Base-by-base conservation (phyloP, 208 protist genomes). In the Leishmania guyanensis region DNA sequence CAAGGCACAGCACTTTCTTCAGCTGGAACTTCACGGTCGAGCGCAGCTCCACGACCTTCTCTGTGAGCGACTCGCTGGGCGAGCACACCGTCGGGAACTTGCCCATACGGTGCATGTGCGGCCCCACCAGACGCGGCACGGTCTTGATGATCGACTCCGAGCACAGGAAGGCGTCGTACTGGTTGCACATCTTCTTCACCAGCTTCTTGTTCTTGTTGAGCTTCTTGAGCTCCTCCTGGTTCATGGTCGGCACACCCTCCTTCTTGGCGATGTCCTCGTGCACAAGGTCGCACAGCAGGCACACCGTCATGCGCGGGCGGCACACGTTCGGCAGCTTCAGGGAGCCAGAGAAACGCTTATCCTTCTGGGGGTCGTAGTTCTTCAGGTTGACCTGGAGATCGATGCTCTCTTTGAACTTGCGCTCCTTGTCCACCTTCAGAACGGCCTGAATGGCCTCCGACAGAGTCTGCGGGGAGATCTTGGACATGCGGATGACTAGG, bases 121-220 rank as follows among this genome's bases (percentile, higher is more conserved):
- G 99, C 83, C 99, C 99, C 43, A 97, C 92, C 65, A 97, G 90
- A 89, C 92, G 91, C 82, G 82, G 99, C 78, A 99, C 98, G 79
- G 98, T 97, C 91, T 98, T 99, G 93, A 99, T 99, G 78, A 99
- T 92, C 22, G 98, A 95, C 83, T 99, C 98, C 58, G 92, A 95
- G 86, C 92, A 95, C 33, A 99, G 91, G 98, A 99, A 99, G 82
- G 98, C 96, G 91, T 99, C 96, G 96, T 99, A 99, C 89, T 98
- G 92, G 89, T 98, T 94, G 89, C 98, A 99, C 92, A 99, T 96
- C 92, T 99, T 99, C 97, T 99, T 99, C 84, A 99, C 96, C 22
- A 98, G 88, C 98, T 99, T 99, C 95, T 99, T 99, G 94, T 99
- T 99, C 96, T 99, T 99, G 95, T 99, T 99, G 76, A 99, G 92